Base-by-base conservation (phyloP, 768 basidiomycete genomes). In the Tylopilus balloui region DNA sequence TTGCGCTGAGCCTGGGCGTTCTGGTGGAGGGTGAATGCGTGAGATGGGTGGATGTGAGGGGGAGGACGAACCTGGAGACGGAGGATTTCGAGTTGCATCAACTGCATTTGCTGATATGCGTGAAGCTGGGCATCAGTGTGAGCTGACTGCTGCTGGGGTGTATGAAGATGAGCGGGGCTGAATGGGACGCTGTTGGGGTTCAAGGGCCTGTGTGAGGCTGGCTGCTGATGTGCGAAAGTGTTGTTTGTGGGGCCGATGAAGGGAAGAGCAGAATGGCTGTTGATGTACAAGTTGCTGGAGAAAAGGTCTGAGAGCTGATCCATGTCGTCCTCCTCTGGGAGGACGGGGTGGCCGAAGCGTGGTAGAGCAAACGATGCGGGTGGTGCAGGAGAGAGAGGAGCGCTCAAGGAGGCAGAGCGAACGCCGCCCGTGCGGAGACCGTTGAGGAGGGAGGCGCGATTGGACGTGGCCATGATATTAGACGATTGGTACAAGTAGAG, bases 351-450 rank as follows among this genome's bases (percentile, higher is more conserved):
- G 20, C 70, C 56, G 63, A 80, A 79, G 54, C 79, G 80, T 51
- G 81, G 75, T 43, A 87, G 60, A 64, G 79, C 80, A 77, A 88
- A 88, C 31, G 81, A 70, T 46, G 73, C 73, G 35, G 68, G 65
- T 20, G 83, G 81, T 21, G 81, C 80, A 47, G 87, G 83, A 40
- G 85, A 83, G 68, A 86, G 83, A 35, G 88, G 86, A 17, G 79
- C 68, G 55, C 47, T 42, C 53, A 65, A 65, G 48, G 87, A 86
- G 38, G 76, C 62, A n/a, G 89, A 83, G 59, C 90, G 86, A 52
- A 92, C 91, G 42, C 90, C 90, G 65, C 90, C 91, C 46, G 90
- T 92, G 66, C 90, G 86, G 63, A 92, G 88, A 59, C 87, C 88
- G 52, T 85, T 77, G 68, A 92, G 88, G 63, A 92, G 88, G 53